Percentiles rank a stretch among this genome's conserved stretches.
Evolutionary conservation across 192 early-diverging fungal species (phyloP).

Genomic region (Coemansia sp.): DNA sequence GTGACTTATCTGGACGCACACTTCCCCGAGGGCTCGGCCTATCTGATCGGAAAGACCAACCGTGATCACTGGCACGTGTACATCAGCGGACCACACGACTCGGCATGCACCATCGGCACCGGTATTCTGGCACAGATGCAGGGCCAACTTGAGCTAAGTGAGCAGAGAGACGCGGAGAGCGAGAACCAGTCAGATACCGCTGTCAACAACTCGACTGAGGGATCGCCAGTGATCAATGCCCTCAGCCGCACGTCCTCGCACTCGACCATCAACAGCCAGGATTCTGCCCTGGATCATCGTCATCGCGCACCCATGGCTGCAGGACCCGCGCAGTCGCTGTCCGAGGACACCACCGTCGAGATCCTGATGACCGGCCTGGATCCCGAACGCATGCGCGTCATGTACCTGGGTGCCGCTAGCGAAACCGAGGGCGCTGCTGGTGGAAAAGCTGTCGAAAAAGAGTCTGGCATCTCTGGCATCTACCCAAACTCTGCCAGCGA

Average conservation of each 20-base stretch:
- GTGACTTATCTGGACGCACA: constrained; percentile 69
- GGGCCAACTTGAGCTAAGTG: not conserved
- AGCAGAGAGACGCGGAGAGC: constrained; percentile 3
- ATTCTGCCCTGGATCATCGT: not conserved
- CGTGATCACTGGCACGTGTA: constrained; percentile 97
- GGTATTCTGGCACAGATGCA: not conserved
- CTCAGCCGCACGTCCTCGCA: constrained; percentile 47
- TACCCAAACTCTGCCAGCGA: constrained; percentile 83
- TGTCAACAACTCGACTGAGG: constrained; percentile 33
- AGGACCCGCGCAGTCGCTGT: not conserved
- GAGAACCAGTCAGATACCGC: constrained; percentile 15
- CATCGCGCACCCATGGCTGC: not conserved
- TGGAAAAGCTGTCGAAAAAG: constrained; percentile 66
- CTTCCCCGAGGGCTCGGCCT: constrained; percentile 76
- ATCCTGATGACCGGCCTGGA: constrained; percentile 94
- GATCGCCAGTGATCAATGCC: constrained; percentile 28
- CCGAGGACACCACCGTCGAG: constrained; percentile 91
- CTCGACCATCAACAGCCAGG: constrained; percentile 30
- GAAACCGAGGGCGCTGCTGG: constrained; percentile 64
- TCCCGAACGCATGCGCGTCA: constrained; percentile 73
- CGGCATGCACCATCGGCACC: not conserved
- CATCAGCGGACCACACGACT: constrained; percentile 68
- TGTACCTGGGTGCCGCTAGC: constrained; percentile 64
- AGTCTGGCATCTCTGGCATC: constrained; percentile 76
- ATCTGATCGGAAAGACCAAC: constrained; percentile 91